These are phyloP conservation scores for Paramecium bursaria DNA, from an alignment of 73 alveolate genomes.

Conservation along the genomic window DNA sequence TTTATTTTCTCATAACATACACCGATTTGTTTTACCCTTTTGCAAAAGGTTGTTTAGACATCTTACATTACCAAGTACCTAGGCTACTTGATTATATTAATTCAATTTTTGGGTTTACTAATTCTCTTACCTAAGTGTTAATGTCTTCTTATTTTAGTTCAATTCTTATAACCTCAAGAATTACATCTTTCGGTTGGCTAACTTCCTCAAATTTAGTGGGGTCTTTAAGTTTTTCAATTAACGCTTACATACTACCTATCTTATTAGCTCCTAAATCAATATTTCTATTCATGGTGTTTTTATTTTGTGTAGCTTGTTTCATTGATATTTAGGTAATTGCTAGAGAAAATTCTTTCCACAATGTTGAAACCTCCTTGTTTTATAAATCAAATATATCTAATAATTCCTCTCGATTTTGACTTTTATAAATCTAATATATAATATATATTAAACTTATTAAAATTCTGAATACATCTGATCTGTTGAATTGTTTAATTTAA, in stretches of 20 bases:
- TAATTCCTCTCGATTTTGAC: neutral
- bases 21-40: slow-evolving; percentile 41
- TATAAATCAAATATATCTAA: slow-evolving; percentile 17
- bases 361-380: no score
- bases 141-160: neutral
- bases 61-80: slow-evolving; percentile 38
- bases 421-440: neutral
- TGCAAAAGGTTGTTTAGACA: slow-evolving; percentile 42
- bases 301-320: neutral
- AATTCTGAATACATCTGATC: neutral
- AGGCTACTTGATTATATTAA: neutral
- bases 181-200: neutral
- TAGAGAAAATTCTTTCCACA: neutral
- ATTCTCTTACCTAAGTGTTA: neutral
- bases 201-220: neutral
- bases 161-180: slow-evolving; percentile 3
- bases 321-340: neutral
- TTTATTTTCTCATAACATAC: slow-evolving; percentile 11
- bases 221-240: neutral
- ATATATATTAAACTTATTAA: slow-evolving; percentile 10
- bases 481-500: slow-evolving; percentile 4
- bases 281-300: neutral
- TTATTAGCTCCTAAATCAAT: neutral
- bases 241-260: slow-evolving; percentile 42
- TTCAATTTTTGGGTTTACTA: neutral